These are phyloP conservation scores for Collariella sp. DNA, from an alignment of 495 filamentous ascomycete genomes.

Conservation along the genomic window DNA sequence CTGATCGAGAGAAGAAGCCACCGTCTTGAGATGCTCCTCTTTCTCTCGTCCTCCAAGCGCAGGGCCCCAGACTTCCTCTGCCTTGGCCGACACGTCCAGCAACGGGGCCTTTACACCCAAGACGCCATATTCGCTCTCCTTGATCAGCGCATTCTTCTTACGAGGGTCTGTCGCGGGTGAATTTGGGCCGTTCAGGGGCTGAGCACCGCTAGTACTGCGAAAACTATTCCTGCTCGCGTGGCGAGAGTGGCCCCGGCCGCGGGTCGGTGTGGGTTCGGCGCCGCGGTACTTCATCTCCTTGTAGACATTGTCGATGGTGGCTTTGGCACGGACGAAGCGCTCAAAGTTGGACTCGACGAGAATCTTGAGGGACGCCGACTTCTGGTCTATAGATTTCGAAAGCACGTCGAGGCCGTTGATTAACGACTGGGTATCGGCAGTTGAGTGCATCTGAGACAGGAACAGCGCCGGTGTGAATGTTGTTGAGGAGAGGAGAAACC, in stretches of 20 bases:
- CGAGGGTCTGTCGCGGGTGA: slow-evolving; percentile 38
- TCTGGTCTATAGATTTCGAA: slow-evolving; percentile 87
- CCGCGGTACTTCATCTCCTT: slow-evolving; percentile 93
- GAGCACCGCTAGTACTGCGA: slow-evolving; percentile 48
- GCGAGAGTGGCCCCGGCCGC: slow-evolving; percentile 46
- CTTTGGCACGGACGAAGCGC: slow-evolving; percentile 90
- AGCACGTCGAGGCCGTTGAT: slow-evolving; percentile 73
- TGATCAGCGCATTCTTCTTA: slow-evolving; percentile 81
- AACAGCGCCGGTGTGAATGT: slow-evolving; percentile 90
- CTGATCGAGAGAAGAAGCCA: slow-evolving; percentile 63
- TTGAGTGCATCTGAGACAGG: slow-evolving; percentile 80
- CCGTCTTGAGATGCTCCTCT: slow-evolving; percentile 71
- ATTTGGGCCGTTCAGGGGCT: slow-evolving; percentile 26
- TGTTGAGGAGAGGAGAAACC: slow-evolving; percentile 88
- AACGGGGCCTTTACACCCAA: slow-evolving; percentile 80
- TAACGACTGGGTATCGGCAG: slow-evolving; percentile 69
- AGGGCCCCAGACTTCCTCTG: slow-evolving; percentile 94
- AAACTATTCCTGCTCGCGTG: slow-evolving; percentile 57
- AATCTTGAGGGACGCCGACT: slow-evolving; percentile 89
- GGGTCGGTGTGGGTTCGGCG: slow-evolving; percentile 47
- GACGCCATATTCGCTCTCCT: slow-evolving; percentile 92
- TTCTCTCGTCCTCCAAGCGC: slow-evolving; percentile 86
- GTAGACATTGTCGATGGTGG: slow-evolving; percentile 96
- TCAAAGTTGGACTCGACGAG: slow-evolving; percentile 97
- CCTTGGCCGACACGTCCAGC: slow-evolving; percentile 81